Conservation (phyloP, 2,329 filamentous ascomycete species). For the Colletotrichum lentis region DNA sequence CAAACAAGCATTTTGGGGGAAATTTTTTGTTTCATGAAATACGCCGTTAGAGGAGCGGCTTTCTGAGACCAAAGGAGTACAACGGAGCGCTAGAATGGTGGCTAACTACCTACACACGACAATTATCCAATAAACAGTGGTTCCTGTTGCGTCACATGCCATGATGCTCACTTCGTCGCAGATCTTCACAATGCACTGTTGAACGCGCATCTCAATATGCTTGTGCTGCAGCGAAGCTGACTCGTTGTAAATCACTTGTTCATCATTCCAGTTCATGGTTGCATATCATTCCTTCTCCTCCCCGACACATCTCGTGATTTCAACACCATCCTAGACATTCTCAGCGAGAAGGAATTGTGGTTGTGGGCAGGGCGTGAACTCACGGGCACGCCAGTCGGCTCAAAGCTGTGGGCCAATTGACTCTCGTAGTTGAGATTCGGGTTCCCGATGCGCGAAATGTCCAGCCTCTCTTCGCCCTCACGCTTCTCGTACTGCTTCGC, state of each 20-base stretch:
- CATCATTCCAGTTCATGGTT: not conserved
- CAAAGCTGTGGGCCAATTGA: slow-evolving; percentile 68
- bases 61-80: slow-evolving; percentile 10
- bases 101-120: slow-evolving; percentile 24
- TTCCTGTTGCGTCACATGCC: slow-evolving; percentile 15
- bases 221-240: not conserved
- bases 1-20: slow-evolving; percentile 29
- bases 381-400: slow-evolving; percentile 72
- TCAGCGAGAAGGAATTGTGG: not conserved
- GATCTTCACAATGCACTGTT: not conserved
- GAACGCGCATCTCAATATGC: too few relatives aligned
- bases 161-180: not conserved
- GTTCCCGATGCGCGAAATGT: slow-evolving; percentile 58
- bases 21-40: slow-evolving; percentile 13
- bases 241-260: not conserved
- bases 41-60: slow-evolving; percentile 18
- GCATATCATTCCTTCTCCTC: slow-evolving; percentile 39
- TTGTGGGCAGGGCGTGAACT: slow-evolving; percentile 44
- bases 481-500: slow-evolving; percentile 66
- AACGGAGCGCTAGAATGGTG: slow-evolving; percentile 26
- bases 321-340: slow-evolving; percentile 67
- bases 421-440: slow-evolving; percentile 73
- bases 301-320: slow-evolving; percentile 67
- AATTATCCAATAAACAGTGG: slow-evolving; percentile 27
- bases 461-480: slow-evolving; percentile 52